phyloP scores from a whole-genome alignment of 73 alveolate genomes.

The Paramecium biaurelia region DNA sequence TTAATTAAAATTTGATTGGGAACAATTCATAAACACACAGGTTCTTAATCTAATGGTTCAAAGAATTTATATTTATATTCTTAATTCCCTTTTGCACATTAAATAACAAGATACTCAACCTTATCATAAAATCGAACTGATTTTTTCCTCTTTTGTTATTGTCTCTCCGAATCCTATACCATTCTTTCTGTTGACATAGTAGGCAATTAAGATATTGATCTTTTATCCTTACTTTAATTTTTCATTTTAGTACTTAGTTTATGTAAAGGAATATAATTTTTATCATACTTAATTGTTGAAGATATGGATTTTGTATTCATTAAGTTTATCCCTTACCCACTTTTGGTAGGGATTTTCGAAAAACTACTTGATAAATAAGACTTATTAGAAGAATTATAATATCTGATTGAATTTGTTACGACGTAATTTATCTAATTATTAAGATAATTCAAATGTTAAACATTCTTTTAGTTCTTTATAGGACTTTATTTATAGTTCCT shows the following conservation, averaged over 20 bases:
- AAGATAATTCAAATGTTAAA: background rate
- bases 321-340: background rate
- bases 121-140: background rate
- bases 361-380: background rate
- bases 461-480: background rate
- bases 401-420: background rate
- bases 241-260: background rate
- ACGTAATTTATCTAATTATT: background rate
- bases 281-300: background rate
- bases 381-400: background rate
- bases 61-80: background rate
- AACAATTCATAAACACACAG: background rate
- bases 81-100: background rate
- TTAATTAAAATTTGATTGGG: background rate
- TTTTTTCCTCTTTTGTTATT: background rate
- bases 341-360: background rate
- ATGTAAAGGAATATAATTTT: background rate
- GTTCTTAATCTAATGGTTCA: background rate
- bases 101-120: background rate
- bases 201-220: background rate
- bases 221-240: background rate
- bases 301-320: background rate
- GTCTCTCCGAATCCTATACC: background rate
- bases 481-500: background rate
- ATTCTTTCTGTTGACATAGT: background rate